Conservation (phyloP, 1,284 basidiomycete species). For the Tilletia caries region DNA sequence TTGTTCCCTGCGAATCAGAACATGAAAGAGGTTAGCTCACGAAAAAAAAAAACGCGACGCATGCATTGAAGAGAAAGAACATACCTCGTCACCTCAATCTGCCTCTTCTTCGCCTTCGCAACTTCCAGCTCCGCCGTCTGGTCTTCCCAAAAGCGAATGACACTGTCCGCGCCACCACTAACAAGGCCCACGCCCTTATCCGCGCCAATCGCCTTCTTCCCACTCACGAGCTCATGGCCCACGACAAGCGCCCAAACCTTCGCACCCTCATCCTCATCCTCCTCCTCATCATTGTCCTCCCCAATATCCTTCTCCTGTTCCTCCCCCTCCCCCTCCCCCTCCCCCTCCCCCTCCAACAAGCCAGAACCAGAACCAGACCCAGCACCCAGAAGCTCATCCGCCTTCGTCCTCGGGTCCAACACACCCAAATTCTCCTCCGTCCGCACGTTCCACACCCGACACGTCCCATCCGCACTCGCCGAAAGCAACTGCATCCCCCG, state of each 20-base stretch:
- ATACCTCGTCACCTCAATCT: constrained; percentile 29
- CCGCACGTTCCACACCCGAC: constrained; percentile 87
- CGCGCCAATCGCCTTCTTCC: constrained; percentile 51
- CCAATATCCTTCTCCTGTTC: background rate
- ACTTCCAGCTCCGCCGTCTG: constrained; percentile 73
- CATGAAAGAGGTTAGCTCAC: background rate
- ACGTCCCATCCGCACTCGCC: constrained; percentile 84
- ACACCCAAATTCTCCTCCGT: constrained; percentile 60
- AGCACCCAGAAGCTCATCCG: background rate
- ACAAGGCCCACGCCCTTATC: constrained; percentile 74
- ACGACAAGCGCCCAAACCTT: constrained; percentile 90
- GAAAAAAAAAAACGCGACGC: no score
- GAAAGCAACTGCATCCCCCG: constrained; percentile 81
- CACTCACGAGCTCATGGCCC: background rate
- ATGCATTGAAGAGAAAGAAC: no score
- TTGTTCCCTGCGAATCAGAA: constrained; percentile 74
- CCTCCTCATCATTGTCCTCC: constrained; percentile 5
- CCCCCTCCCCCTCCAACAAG: background rate
- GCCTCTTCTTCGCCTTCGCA: constrained; percentile 55
- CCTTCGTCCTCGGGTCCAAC: constrained; percentile 84
- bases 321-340: background rate
- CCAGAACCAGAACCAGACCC: no score
- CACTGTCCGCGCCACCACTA: constrained; percentile 89
- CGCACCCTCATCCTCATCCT: background rate
- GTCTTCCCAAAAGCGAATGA: constrained; percentile 91